Evolutionary conservation across 1,139 yeast species (phyloP).

Genomic region (Arxiozyma slooffiae): DNA sequence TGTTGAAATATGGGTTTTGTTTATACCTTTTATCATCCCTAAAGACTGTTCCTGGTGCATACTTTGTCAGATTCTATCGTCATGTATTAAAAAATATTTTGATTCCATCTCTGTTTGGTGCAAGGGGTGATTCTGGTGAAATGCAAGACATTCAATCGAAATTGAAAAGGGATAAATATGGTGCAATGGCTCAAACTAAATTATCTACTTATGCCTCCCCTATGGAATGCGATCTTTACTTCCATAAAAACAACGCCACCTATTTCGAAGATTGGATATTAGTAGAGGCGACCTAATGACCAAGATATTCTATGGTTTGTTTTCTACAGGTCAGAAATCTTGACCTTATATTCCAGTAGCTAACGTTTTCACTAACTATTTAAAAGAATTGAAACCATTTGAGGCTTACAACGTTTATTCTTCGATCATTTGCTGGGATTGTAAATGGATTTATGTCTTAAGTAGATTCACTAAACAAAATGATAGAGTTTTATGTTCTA

Average conservation of each 20-base stretch:
- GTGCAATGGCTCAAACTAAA: constrained; percentile 37
- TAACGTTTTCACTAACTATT: constrained; percentile 56
- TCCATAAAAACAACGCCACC: constrained; percentile 82
- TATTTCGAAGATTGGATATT: constrained; percentile 74
- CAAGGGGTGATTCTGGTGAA: constrained; percentile 10
- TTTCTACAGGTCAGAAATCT: constrained; percentile 29
- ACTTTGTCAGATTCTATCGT: constrained; percentile 52
- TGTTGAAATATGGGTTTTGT: constrained; percentile 9
- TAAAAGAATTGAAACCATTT: constrained; percentile 64
- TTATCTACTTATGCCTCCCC: constrained; percentile 57
- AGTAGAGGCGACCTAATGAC: constrained; percentile 60
- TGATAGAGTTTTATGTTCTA: constrained; percentile 41
- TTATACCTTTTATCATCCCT: constrained; percentile 29
- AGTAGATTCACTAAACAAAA: constrained; percentile 39
- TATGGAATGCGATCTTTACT: constrained; percentile 72
- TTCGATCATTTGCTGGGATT: constrained; percentile 72
- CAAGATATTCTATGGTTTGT: constrained; percentile 43
- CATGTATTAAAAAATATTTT: constrained; percentile 37
- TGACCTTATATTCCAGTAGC: constrained; percentile 76
- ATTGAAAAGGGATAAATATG: constrained; percentile 17
- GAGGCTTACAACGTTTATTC: constrained; percentile 47
- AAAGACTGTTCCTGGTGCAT: constrained; percentile 65
- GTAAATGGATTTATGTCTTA: constrained; percentile 71
- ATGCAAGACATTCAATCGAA: constrained; percentile 2
- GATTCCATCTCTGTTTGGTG: constrained; percentile 25